Percentiles rank a stretch among this genome's conserved stretches.
phyloP scores from a whole-genome alignment of 2,329 filamentous ascomycete genomes.

The Rosellinia necatrix region DNA sequence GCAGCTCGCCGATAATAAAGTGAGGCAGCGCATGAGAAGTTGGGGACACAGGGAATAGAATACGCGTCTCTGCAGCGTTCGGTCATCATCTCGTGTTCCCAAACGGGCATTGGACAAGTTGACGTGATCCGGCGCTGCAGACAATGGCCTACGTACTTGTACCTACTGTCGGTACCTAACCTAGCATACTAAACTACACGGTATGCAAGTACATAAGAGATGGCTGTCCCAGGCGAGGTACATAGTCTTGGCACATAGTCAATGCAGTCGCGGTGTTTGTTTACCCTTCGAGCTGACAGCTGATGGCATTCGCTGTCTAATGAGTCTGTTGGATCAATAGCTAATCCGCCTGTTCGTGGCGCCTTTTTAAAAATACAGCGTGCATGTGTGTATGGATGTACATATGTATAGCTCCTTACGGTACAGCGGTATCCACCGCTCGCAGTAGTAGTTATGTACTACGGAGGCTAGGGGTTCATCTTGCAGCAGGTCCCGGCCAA shows the following conservation, averaged over 20 bases:
- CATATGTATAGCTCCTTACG: neutral
- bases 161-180: too few relatives aligned
- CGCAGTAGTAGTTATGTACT: too few relatives aligned
- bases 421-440: too few relatives aligned
- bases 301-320: slow-evolving; percentile 20
- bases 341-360: slow-evolving; percentile 4
- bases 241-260: too few relatives aligned
- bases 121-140: slow-evolving; percentile 21
- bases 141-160: neutral
- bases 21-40: neutral
- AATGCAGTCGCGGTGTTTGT: too few relatives aligned
- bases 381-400: neutral
- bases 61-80: slow-evolving; percentile 35
- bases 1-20: slow-evolving; percentile 29
- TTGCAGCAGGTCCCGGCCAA: too few relatives aligned
- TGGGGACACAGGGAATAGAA: slow-evolving; percentile 1
- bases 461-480: too few relatives aligned
- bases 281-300: slow-evolving; percentile 9
- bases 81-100: slow-evolving; percentile 30
- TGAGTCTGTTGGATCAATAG: slow-evolving; percentile 1
- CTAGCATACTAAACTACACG: too few relatives aligned
- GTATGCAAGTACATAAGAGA: too few relatives aligned
- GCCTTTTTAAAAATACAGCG: neutral
- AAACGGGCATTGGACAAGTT: slow-evolving; percentile 11
- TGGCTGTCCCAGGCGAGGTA: too few relatives aligned